These are phyloP conservation scores for Sindora glabra DNA, from an alignment of 306 rosid genomes.

Conservation along the genomic window DNA sequence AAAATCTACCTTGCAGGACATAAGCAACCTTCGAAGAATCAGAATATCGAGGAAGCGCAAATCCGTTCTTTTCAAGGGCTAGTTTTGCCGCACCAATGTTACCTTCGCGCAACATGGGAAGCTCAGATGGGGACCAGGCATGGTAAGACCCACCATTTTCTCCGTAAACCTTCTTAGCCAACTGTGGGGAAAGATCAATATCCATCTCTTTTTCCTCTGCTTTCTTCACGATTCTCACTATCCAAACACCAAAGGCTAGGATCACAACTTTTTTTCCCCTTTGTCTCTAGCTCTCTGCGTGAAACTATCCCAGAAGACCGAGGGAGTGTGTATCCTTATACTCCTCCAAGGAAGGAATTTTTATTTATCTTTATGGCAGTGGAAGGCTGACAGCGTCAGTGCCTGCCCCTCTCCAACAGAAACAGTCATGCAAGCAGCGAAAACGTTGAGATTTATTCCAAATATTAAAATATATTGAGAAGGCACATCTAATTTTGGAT, in stretches of 20 bases:
- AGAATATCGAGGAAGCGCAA: slow-evolving; percentile 63
- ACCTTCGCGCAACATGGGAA: slow-evolving; percentile 63
- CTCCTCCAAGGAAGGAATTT: too few species aligned
- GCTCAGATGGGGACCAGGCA: slow-evolving; percentile 68
- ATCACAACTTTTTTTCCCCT: not conserved
- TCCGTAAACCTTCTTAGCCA: slow-evolving; percentile 51
- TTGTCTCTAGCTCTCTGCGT: too few species aligned
- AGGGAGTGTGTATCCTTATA: too few species aligned
- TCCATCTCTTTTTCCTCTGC: slow-evolving; percentile 34
- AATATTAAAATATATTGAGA: too few species aligned
- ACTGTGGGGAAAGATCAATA: slow-evolving; percentile 61
- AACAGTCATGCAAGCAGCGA: too few species aligned
- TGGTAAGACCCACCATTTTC: slow-evolving; percentile 60
- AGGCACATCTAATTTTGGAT: too few species aligned
- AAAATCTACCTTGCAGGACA: slow-evolving; percentile 58
- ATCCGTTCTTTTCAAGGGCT: slow-evolving; percentile 60
- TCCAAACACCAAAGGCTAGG: not conserved
- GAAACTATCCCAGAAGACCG: too few species aligned
- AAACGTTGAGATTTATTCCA: too few species aligned
- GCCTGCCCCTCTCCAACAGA: too few species aligned
- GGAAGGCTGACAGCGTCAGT: too few species aligned
- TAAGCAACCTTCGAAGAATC: slow-evolving; percentile 76
- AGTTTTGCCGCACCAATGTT: slow-evolving; percentile 77
- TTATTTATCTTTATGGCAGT: too few species aligned
- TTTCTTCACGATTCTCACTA: too few species aligned